Conservation (phyloP, 345 rosid species). For the Populus deltoides region DNA sequence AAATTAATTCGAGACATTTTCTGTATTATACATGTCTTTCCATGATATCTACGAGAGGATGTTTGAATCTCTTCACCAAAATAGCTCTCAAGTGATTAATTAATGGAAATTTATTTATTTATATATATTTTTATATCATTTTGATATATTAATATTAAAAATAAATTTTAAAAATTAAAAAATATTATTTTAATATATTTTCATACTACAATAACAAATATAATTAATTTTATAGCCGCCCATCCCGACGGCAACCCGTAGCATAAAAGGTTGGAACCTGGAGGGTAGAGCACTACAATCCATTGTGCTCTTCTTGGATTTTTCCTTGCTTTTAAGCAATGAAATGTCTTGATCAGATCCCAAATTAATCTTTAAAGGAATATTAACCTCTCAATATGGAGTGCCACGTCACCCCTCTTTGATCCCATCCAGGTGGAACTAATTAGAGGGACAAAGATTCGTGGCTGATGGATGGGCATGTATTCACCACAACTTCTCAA, state of each 20-base stretch:
- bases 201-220: too few species aligned
- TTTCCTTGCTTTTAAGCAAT: background rate
- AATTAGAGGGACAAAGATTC: background rate
- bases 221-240: too few species aligned
- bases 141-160: too few species aligned
- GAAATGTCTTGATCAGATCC: background rate
- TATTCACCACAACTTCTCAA: background rate
- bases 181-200: too few species aligned
- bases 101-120: background rate
- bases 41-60: background rate
- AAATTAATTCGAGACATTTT: too few species aligned
- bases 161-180: too few species aligned
- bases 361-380: background rate
- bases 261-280: background rate
- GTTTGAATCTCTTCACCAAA: too few species aligned
- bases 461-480: background rate
- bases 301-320: background rate
- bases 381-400: constrained; percentile 27
- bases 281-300: too few species aligned
- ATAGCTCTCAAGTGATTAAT: background rate
- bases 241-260: background rate
- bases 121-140: too few species aligned
- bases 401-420: constrained; percentile 13
- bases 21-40: background rate
- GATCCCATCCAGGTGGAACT: background rate